Conservation (phyloP, 2,329 filamentous ascomycete genomes). For the Lomentospora prolificans region DNA sequence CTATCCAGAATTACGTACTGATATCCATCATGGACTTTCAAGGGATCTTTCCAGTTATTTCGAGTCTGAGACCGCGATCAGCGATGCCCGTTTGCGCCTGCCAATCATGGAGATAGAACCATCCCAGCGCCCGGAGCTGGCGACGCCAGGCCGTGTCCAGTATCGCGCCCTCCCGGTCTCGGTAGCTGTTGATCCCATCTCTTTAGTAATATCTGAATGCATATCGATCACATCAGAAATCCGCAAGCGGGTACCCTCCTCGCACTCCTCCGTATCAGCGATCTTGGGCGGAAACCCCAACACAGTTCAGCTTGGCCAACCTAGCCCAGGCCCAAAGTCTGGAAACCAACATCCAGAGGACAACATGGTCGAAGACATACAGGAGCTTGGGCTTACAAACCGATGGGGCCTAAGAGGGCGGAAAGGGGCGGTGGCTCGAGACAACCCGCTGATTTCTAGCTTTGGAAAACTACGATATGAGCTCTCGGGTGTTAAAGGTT, state of each 20-base stretch:
- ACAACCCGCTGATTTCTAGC: constrained; percentile 90
- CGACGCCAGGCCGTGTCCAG: constrained; percentile 32
- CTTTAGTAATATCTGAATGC: constrained; percentile 94
- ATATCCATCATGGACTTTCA: too few species aligned
- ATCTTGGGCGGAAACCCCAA: constrained; percentile 74
- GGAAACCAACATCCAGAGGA: not conserved
- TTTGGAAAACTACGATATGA: constrained; percentile 86
- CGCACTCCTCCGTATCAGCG: constrained; percentile 89
- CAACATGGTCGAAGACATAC: constrained; percentile 26
- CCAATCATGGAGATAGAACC: not conserved
- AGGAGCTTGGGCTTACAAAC: constrained; percentile 58
- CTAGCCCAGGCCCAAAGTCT: constrained; percentile 19
- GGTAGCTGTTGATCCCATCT: constrained; percentile 82
- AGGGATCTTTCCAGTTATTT: too few species aligned
- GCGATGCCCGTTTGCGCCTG: not conserved
- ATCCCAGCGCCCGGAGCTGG: not conserved
- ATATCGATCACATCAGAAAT: constrained; percentile 97
- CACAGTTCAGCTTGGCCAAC: constrained; percentile 41
- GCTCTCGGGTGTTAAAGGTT: constrained; percentile 74
- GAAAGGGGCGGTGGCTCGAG: constrained; percentile 94
- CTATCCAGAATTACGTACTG: too few species aligned
- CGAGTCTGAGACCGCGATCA: too few species aligned
- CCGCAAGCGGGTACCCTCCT: constrained; percentile 93
- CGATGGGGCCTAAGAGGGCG: constrained; percentile 90
- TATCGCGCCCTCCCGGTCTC: constrained; percentile 55